Evolutionary conservation across 495 filamentous ascomycete species (phyloP).

Genomic region (Neurospora sp.): DNA sequence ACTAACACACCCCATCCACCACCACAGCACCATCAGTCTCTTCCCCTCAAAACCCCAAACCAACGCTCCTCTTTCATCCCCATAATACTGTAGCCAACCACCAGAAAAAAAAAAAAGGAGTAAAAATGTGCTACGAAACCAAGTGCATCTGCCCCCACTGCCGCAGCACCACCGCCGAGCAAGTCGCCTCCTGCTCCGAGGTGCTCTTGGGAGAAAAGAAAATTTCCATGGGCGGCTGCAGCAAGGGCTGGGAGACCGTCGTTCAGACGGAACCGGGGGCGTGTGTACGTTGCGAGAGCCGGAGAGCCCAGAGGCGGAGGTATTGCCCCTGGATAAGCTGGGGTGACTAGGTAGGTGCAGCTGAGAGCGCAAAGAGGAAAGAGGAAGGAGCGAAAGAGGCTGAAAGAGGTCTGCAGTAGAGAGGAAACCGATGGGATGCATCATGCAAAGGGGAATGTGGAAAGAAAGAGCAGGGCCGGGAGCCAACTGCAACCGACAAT

Average conservation of each 20-base stretch:
- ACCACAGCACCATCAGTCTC: neutral
- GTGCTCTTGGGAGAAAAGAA: neutral
- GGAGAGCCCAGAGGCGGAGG: neutral
- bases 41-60: neutral
- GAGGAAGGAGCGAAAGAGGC: too few relatives aligned
- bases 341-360: neutral
- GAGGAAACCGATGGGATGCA: too few relatives aligned
- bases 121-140: neutral
- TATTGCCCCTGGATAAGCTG: neutral
- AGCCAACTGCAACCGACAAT: too few relatives aligned
- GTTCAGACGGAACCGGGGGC: neutral
- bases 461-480: too few relatives aligned
- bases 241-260: neutral
- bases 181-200: neutral
- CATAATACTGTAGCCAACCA: too few relatives aligned
- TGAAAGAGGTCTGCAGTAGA: too few relatives aligned
- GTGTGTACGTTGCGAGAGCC: neutral
- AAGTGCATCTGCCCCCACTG: neutral
- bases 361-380: too few relatives aligned
- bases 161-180: neutral
- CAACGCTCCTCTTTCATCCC: too few relatives aligned
- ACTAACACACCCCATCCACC: too few relatives aligned
- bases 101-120: neutral
- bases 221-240: neutral
- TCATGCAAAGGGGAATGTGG: too few relatives aligned